phyloP scores from a whole-genome alignment of 805 yeast genomes.

The Nakazawaea holstii region DNA sequence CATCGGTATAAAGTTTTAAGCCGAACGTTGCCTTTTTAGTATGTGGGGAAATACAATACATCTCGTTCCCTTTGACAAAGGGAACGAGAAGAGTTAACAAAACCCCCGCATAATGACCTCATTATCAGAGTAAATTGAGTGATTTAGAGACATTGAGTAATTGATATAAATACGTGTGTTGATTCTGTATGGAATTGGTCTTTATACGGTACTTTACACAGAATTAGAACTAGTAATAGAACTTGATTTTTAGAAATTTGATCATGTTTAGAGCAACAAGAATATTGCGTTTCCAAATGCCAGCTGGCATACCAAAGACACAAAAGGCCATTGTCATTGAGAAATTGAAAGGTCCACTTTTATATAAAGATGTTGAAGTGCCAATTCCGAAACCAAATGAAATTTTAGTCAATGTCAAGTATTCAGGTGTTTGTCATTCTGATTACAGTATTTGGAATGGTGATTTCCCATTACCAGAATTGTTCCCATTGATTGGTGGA shows the following conservation, averaged over 20 bases:
- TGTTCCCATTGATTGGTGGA: constrained; percentile 78
- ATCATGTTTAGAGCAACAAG: constrained; percentile 10
- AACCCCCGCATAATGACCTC: no score
- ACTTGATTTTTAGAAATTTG: no score
- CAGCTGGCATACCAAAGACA: constrained; percentile 44
- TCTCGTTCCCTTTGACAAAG: no score
- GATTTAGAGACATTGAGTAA: no score
- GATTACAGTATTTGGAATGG: constrained; percentile 94
- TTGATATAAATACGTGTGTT: no score
- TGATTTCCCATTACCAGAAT: constrained; percentile 80
- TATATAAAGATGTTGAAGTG: constrained; percentile 71
- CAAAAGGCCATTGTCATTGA: constrained; percentile 72
- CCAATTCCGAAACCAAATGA: constrained; percentile 76
- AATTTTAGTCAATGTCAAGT: constrained; percentile 73
- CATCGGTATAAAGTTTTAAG: no score
- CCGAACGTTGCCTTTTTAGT: no score
- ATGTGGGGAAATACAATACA: no score
- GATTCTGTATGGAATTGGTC: no score
- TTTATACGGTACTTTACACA: no score
- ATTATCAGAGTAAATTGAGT: no score
- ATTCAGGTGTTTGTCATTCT: constrained; percentile 92
- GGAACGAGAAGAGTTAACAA: no score
- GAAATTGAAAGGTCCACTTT: constrained; percentile 56
- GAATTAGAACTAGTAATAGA: background rate
- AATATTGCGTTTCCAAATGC: constrained; percentile 12